These are phyloP conservation scores for Seiridium cupressi DNA, from an alignment of 2,329 filamentous ascomycete species.

Conservation along the genomic window DNA sequence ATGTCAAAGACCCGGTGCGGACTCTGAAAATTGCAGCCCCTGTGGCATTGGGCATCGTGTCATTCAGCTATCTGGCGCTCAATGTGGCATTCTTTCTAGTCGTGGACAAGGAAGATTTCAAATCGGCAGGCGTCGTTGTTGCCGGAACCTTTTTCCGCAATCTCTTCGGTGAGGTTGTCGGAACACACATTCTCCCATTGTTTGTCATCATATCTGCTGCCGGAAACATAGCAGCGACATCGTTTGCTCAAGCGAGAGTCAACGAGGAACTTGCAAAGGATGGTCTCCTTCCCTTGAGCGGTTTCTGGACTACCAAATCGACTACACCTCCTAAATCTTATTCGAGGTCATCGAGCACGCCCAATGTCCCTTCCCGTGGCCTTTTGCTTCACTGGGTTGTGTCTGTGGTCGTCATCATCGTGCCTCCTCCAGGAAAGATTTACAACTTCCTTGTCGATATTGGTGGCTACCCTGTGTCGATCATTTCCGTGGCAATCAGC, in stretches of 20 bases:
- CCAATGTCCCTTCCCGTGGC: constrained; percentile 23
- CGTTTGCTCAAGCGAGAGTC: constrained; percentile 46
- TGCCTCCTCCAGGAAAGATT: constrained; percentile 42
- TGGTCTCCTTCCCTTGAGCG: constrained; percentile 42
- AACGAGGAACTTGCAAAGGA: constrained; percentile 46
- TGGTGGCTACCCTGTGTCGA: constrained; percentile 34
- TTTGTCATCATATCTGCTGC: constrained; percentile 46
- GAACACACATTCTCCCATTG: constrained; percentile 40
- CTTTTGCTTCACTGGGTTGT: constrained; percentile 60
- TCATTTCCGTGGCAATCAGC: constrained; percentile 31
- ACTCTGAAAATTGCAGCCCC: constrained; percentile 58
- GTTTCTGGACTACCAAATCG: constrained; percentile 27
- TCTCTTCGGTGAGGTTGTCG: constrained; percentile 42
- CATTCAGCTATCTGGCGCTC: constrained; percentile 53
- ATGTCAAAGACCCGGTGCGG: constrained; percentile 55
- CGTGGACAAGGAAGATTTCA: constrained; percentile 54
- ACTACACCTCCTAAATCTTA: not conserved
- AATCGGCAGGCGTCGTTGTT: constrained; percentile 49
- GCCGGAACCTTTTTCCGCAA: constrained; percentile 59
- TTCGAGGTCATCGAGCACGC: constrained; percentile 8
- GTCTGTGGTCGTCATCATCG: constrained; percentile 53
- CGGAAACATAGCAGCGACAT: constrained; percentile 46
- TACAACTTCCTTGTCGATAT: constrained; percentile 38
- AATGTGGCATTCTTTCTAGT: constrained; percentile 60
- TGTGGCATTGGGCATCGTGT: constrained; percentile 51